phyloP scores from a whole-genome alignment of 2,329 filamentous ascomycete genomes.

The Pseudogymnoascus sp. region DNA sequence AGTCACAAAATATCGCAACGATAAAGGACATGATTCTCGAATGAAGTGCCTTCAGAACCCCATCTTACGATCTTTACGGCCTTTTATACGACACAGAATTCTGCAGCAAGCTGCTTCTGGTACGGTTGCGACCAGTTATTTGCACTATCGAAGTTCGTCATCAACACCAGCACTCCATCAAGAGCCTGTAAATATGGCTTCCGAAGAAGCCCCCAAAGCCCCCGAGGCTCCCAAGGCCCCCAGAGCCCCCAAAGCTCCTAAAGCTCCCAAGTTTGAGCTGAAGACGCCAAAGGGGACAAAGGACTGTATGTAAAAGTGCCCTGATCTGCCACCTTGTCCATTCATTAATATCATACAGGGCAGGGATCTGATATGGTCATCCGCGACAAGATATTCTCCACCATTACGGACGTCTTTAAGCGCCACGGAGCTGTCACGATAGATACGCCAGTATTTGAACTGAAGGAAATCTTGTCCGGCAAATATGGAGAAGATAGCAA shows the following conservation, averaged over 20 bases:
- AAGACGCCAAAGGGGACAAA: constrained; percentile 90
- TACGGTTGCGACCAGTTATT: background rate
- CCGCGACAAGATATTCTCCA: constrained; percentile 69
- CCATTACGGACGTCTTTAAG: constrained; percentile 72
- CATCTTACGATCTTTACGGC: constrained; percentile 7
- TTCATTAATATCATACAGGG: constrained; percentile 36
- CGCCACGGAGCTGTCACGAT: constrained; percentile 72
- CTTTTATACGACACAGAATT: constrained; percentile 1
- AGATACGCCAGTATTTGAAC: constrained; percentile 77
- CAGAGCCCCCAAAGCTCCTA: constrained; percentile 24
- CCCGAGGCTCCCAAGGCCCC: background rate
- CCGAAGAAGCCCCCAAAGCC: constrained; percentile 4
- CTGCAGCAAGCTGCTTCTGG: background rate
- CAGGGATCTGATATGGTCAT: constrained; percentile 70
- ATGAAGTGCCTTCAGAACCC: constrained; percentile 2
- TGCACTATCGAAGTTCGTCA: background rate
- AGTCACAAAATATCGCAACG: background rate
- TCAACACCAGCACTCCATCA: background rate
- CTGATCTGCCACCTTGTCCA: background rate
- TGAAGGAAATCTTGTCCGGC: constrained; percentile 76
- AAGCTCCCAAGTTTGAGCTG: constrained; percentile 52
- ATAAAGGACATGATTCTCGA: background rate
- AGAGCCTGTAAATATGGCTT: background rate
- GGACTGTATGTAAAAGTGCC: constrained; percentile 50
- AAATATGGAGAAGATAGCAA: constrained; percentile 92